Evolutionary conservation across 306 rosid genomes (phyloP).

Genomic region (Acacia crassicarpa): DNA sequence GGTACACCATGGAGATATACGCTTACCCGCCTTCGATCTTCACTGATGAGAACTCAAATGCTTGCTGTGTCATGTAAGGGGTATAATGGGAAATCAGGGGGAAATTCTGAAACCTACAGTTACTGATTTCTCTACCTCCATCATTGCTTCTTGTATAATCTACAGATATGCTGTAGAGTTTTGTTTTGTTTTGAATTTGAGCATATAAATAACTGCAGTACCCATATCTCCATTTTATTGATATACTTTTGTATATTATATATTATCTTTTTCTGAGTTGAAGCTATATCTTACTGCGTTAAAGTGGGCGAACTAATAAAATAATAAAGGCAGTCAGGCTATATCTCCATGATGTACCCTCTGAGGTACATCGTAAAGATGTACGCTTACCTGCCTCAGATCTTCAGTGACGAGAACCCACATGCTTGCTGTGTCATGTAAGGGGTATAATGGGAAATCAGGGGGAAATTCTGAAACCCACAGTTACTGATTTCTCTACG

Average conservation of each 20-base stretch:
- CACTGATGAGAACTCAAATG: slow-evolving; percentile 88
- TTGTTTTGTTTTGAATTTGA: slow-evolving; percentile 23
- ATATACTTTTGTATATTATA: neutral
- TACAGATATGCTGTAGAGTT: slow-evolving; percentile 39
- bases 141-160: slow-evolving; percentile 6
- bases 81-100: neutral
- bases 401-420: slow-evolving; percentile 89
- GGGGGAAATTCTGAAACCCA: neutral
- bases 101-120: neutral
- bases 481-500: neutral
- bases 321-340: too few species aligned
- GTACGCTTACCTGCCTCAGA: slow-evolving; percentile 62
- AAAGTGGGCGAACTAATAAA: too few species aligned
- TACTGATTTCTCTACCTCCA: neutral
- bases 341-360: too few species aligned
- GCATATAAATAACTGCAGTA: neutral
- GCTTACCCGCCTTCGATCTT: slow-evolving; percentile 66
- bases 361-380: slow-evolving; percentile 45
- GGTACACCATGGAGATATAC: slow-evolving; percentile 52
- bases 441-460: neutral
- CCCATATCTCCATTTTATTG: neutral
- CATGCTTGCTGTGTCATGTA: slow-evolving; percentile 70
- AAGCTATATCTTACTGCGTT: neutral
- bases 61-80: slow-evolving; percentile 56
- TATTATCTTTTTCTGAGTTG: neutral